Evolutionary conservation across 2,329 filamentous ascomycete species (phyloP).

Genomic region (Trichoderma harzianum): DNA sequence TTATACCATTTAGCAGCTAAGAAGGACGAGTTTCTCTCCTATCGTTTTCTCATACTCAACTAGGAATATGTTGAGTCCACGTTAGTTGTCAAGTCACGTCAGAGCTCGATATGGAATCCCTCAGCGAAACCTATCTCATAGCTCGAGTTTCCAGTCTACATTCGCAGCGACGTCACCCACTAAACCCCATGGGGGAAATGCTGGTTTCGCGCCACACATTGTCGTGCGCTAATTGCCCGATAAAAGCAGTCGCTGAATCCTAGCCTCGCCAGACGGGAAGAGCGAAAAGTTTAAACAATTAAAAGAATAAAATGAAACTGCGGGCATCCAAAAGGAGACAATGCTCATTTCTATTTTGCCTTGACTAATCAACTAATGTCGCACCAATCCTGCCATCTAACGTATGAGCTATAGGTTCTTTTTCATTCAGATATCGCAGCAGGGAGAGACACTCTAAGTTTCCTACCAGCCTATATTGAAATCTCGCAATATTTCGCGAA

Average conservation of each 20-base stretch:
- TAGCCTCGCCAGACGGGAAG: neutral
- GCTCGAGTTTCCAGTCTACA: neutral
- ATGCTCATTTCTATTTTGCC: neutral
- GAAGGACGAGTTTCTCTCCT: neutral
- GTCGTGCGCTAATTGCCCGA: neutral
- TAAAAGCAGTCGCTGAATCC: neutral
- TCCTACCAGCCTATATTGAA: neutral
- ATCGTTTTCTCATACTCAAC: neutral
- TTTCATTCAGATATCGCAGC: neutral
- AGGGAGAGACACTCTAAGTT: neutral
- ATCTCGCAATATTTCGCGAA: neutral
- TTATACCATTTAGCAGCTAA: neutral
- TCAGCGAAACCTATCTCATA: neutral
- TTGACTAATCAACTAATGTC: neutral
- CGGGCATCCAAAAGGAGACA: neutral
- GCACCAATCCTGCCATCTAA: neutral
- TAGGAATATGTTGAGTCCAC: neutral
- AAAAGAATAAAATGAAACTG: neutral
- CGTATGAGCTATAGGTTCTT: neutral
- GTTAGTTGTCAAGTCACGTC: neutral
- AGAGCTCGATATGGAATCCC: neutral
- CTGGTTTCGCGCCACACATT: neutral
- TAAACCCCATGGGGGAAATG: conserved; percentile 2
- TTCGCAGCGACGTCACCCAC: neutral
- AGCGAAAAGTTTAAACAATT: neutral